Evolutionary conservation across 2,329 filamentous ascomycete genomes (phyloP), one percentile per base, ranked within the genome.

Genomic region (Aspergillus sp.): DNA sequence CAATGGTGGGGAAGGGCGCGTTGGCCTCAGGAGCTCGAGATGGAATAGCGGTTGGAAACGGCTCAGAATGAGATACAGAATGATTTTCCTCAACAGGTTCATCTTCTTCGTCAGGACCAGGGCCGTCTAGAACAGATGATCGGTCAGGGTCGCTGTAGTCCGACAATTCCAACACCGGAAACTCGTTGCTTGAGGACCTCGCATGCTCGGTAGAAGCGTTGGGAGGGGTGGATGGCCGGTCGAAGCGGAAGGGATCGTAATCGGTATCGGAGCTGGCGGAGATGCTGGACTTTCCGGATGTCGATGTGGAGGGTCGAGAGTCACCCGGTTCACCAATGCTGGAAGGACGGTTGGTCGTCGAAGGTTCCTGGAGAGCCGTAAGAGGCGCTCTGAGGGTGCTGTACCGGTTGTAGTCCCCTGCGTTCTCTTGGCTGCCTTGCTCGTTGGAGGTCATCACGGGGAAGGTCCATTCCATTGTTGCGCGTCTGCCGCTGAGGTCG

Each of bases 391-490:
- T 64, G 24, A 73, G 58, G 17, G 70, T 73, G 36, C 69, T 63
- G 38, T 66, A 57, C n/a, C 61, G 65, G 35, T 61, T 65, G 14
- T 56, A 45, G 11, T 62, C 57, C 11, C 43, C 42, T 22, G 32
- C 32, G 14, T 26, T 50, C 11, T 40, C 52, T 26, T 41, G 26
- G 13, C 52, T 46, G 13, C 41, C 46, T 50, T 56, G 58, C 44
- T 51, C 60, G 3, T 63, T 47, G 1, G 65, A 49, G 6, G 54
- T 67, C 68, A 73, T 74, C 3, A 72, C 65, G 7, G 79, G 78
- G 55, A 82, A 82, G 11, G 76, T 81, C 80, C 80, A 84, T 32
- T 81, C 78, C 67, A 77, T 77, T 4, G 72, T 75, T 14, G 72
- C 72, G 6, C 72, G 68, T 45, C 71, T 73, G 13, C 63, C 73